These are phyloP conservation scores for Solanum virginianum DNA, from an alignment of 257 asterid genomes.

Conservation along the genomic window DNA sequence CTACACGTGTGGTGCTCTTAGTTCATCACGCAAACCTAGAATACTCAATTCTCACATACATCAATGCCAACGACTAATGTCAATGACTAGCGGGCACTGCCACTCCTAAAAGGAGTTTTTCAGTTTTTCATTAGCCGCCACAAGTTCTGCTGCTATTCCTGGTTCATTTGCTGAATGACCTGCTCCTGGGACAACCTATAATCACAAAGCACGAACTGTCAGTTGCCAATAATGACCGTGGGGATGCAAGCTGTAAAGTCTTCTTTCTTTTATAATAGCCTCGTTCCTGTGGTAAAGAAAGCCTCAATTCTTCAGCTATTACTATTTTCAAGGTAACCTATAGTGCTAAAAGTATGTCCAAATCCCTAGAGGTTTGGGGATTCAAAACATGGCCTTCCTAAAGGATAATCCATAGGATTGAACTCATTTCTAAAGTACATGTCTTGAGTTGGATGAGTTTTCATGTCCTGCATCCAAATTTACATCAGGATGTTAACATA, in stretches of 20 bases:
- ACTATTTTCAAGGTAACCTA: not conserved
- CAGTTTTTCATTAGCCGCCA: slow-evolving; percentile 77
- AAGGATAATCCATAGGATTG: not conserved
- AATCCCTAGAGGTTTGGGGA: not conserved
- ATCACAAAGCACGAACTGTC: not conserved
- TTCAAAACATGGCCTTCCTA: not conserved
- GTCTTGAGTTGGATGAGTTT: not conserved
- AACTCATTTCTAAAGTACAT: not conserved
- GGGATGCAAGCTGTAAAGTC: not conserved
- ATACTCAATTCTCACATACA: not conserved
- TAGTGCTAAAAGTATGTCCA: not conserved
- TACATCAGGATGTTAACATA: not conserved
- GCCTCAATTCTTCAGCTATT: not conserved
- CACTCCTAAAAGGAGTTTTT: slow-evolving; percentile 22
- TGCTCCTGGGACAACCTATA: slow-evolving; percentile 70
- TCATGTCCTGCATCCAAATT: not conserved
- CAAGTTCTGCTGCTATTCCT: slow-evolving; percentile 73
- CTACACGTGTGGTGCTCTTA: not conserved
- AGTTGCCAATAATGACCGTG: not conserved
- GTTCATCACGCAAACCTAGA: not conserved
- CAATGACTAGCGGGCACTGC: not conserved
- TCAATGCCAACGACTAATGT: not conserved
- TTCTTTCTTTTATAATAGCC: not conserved
- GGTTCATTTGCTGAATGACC: slow-evolving; percentile 95
- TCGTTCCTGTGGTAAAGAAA: not conserved